Conservation (phyloP, 164 flowering plant species). For the Paratinospora sagittata region DNA sequence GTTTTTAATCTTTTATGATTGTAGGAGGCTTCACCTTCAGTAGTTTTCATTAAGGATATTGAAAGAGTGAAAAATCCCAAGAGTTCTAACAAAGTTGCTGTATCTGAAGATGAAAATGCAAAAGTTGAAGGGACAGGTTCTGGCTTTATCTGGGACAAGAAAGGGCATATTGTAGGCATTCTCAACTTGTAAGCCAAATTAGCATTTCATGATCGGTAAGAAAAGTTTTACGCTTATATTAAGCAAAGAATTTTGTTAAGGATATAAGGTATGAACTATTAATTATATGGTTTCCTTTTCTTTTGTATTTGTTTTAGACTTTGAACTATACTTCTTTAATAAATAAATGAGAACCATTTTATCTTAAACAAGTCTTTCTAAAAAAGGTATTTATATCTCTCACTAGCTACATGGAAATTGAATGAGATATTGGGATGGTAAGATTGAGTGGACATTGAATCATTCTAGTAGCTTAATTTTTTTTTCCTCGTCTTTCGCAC, state of each 20-base stretch:
- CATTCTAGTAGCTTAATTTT: background rate
- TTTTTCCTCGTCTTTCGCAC: background rate
- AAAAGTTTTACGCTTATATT: background rate
- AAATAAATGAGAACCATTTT: background rate
- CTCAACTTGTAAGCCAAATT: conserved; percentile 7
- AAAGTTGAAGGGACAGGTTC: conserved; percentile 95
- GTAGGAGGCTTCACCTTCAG: conserved; percentile 75
- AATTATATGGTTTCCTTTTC: background rate
- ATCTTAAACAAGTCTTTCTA: background rate
- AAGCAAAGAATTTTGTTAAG: background rate
- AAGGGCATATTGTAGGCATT: conserved; percentile 82
- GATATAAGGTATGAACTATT: background rate
- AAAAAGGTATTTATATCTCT: background rate
- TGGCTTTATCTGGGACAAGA: conserved; percentile 88
- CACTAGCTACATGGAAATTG: background rate
- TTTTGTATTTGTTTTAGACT: background rate
- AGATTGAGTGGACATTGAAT: background rate
- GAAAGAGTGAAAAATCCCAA: conserved; percentile 39
- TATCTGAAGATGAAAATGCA: conserved; percentile 42
- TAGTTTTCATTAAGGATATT: conserved; percentile 66
- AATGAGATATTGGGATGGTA: no score
- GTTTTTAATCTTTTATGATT: conserved; percentile 7
- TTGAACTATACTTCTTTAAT: background rate
- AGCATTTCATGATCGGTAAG: background rate
- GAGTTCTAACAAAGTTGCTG: conserved; percentile 17